These are phyloP conservation scores for Fusarium concolor DNA, from an alignment of 2,329 filamentous ascomycete genomes.

Conservation along the genomic window DNA sequence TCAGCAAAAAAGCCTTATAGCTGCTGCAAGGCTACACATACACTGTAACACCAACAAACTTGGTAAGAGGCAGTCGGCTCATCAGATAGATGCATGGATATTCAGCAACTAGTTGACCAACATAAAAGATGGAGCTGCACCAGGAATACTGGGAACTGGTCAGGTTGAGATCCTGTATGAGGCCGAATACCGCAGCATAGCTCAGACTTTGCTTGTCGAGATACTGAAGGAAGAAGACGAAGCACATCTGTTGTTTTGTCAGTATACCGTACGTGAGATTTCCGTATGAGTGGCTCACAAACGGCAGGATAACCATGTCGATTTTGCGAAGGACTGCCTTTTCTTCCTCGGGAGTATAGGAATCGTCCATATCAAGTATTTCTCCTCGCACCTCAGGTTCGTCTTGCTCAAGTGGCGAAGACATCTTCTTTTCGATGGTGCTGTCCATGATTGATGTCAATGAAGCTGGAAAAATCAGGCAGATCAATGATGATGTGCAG, in stretches of 20 bases:
- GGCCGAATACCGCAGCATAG: not conserved
- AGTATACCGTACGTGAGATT: not conserved
- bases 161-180: not conserved
- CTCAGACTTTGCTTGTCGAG: not conserved
- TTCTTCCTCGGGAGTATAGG: not conserved
- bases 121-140: not conserved
- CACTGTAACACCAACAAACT: conserved; percentile 2
- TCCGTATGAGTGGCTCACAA: not conserved
- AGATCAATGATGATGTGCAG: too few species aligned
- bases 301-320: not conserved
- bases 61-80: conserved; percentile 1
- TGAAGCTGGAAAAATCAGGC: not conserved
- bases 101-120: not conserved
- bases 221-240: not conserved
- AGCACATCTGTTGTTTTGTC: not conserved
- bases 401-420: not conserved
- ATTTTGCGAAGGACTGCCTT: not conserved
- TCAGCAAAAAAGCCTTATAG: too few species aligned
- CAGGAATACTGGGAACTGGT: not conserved
- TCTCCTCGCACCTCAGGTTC: not conserved
- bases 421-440: not conserved
- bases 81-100: not conserved
- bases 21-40: not conserved
- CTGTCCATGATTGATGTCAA: not conserved
- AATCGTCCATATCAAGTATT: not conserved